phyloP scores from a whole-genome alignment of 202 grass and related monocot species.

The Setaria viridis region DNA sequence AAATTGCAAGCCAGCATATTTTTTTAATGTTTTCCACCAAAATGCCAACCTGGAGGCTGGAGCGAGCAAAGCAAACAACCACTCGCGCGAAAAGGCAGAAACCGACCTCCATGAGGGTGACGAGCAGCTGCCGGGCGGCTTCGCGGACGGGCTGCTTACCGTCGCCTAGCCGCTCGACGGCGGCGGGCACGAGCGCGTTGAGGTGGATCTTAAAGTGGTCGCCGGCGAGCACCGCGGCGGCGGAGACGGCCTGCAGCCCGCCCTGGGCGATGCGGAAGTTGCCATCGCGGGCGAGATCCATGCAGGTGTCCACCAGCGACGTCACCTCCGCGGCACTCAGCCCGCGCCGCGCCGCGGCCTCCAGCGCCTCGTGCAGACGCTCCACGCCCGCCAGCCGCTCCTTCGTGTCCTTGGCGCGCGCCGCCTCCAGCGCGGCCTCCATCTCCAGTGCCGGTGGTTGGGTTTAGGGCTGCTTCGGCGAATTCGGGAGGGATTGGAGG shows the following conservation, averaged over 20 bases:
- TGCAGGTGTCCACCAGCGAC: slow-evolving; percentile 74
- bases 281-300: slow-evolving; percentile 82
- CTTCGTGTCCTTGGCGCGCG: slow-evolving; percentile 87
- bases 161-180: slow-evolving; percentile 82
- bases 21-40: slow-evolving; percentile 1
- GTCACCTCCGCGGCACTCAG: slow-evolving; percentile 67
- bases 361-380: slow-evolving; percentile 86
- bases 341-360: slow-evolving; percentile 63
- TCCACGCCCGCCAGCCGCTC: slow-evolving; percentile 87
- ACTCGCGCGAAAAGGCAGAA: neutral
- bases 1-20: neutral
- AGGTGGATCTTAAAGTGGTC: slow-evolving; percentile 92
- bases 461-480: slow-evolving; percentile 18
- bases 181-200: slow-evolving; percentile 75
- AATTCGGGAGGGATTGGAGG: slow-evolving; percentile 39
- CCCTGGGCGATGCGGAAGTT: slow-evolving; percentile 95
- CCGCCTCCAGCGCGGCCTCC: slow-evolving; percentile 95
- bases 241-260: slow-evolving; percentile 80
- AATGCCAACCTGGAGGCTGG: neutral
- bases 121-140: slow-evolving; percentile 72
- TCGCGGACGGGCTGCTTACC: slow-evolving; percentile 91
- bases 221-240: slow-evolving; percentile 80
- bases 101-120: slow-evolving; percentile 91
- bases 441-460: slow-evolving; percentile 36
- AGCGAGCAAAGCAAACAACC: slow-evolving; percentile 11